Evolutionary conservation across 2,329 filamentous ascomycete species (phyloP).

Genomic region (Diaporthe aspalathi): DNA sequence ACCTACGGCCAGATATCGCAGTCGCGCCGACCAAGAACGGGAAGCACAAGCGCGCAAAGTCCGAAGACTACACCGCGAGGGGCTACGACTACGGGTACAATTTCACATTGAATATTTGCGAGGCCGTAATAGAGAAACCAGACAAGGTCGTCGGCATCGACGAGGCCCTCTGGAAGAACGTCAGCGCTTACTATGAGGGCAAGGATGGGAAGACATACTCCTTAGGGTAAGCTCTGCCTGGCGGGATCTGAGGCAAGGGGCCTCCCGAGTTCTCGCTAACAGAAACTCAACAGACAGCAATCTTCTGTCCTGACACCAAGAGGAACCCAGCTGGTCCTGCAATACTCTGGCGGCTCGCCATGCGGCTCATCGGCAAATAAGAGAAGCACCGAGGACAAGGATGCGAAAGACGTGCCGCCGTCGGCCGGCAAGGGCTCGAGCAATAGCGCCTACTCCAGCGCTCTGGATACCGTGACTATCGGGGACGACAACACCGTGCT

Average conservation of each 20-base stretch:
- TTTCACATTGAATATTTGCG: conserved; percentile 87
- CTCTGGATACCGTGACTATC: conserved; percentile 41
- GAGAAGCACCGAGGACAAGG: conserved; percentile 46
- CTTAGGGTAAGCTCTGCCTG: conserved; percentile 69
- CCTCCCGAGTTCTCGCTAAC: conserved; percentile 31
- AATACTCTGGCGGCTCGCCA: conserved; percentile 81
- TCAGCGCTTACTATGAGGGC: conserved; percentile 81
- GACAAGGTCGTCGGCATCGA: conserved; percentile 73
- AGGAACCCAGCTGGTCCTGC: conserved; percentile 80
- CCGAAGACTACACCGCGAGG: conserved; percentile 70
- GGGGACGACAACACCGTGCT: conserved; percentile 48
- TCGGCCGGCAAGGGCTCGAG: neutral
- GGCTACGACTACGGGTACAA: conserved; percentile 84
- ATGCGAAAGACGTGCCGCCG: conserved; percentile 45
- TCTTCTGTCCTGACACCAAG: conserved; percentile 66
- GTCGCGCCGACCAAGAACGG: conserved; percentile 55
- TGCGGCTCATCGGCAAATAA: conserved; percentile 67
- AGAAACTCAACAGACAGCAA: conserved; percentile 58
- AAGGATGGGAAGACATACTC: conserved; percentile 73
- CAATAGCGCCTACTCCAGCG: conserved; percentile 35
- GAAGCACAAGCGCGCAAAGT: conserved; percentile 56
- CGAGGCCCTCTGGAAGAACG: conserved; percentile 72
- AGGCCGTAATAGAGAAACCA: conserved; percentile 75
- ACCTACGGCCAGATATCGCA: conserved; percentile 67
- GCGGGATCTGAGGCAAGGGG: neutral